Evolutionary conservation across 2,329 filamentous ascomycete species (phyloP).

Genomic region (Nectriaceae sp.): DNA sequence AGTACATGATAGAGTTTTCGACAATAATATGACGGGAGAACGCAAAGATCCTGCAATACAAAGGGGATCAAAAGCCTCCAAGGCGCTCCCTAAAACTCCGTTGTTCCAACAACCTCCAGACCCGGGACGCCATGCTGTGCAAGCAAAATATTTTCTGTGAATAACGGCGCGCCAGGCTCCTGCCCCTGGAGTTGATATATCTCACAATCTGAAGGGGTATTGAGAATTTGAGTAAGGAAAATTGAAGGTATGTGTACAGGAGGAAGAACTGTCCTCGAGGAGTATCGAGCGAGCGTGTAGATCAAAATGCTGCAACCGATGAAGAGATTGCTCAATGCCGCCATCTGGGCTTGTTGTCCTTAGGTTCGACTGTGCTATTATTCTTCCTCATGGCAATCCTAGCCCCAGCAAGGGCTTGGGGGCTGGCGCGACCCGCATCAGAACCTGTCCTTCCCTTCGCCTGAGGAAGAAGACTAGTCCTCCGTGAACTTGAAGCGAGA

Average conservation of each 20-base stretch:
- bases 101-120: constrained; percentile 17
- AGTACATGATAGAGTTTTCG: background rate
- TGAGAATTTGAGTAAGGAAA: constrained; percentile 18
- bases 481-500: constrained; percentile 49
- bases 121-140: constrained; percentile 30
- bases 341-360: constrained; percentile 53
- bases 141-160: constrained; percentile 21
- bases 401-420: constrained; percentile 48
- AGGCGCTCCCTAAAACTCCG: constrained; percentile 24
- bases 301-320: background rate
- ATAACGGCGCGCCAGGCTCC: constrained; percentile 24
- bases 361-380: constrained; percentile 32
- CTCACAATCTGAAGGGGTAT: constrained; percentile 9
- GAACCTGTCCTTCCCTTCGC: constrained; percentile 38
- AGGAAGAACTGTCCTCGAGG: constrained; percentile 13
- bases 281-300: constrained; percentile 13
- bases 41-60: constrained; percentile 14
- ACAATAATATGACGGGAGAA: background rate
- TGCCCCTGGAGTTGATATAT: constrained; percentile 6
- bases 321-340: constrained; percentile 31
- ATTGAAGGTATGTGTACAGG: constrained; percentile 21
- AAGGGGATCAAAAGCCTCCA: constrained; percentile 16
- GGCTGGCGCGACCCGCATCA: constrained; percentile 49
- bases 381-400: constrained; percentile 46
- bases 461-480: constrained; percentile 57